Percentiles rank a stretch among this genome's conserved stretches.
These are phyloP conservation scores for Benincasa hispida DNA, from an alignment of 306 rosid species.

Conservation along the genomic window DNA sequence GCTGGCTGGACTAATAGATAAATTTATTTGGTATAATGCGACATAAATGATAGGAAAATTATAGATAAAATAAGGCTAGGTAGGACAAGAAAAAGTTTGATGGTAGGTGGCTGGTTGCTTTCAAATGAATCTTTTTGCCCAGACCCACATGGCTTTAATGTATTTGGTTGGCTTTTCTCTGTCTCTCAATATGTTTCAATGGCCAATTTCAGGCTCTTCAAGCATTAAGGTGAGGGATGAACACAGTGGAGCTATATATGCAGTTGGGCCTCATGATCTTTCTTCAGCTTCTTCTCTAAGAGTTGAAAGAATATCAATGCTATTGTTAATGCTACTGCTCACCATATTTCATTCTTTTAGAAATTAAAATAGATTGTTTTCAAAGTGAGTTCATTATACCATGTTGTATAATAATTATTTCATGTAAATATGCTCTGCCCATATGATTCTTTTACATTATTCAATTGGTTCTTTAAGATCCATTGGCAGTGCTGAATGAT, in stretches of 20 bases:
- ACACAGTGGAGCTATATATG: constrained; percentile 35
- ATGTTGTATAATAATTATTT: not conserved
- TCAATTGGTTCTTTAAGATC: not conserved
- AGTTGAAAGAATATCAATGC: not conserved
- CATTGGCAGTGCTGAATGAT: not conserved
- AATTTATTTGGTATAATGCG: not conserved
- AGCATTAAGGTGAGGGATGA: constrained; percentile 74
- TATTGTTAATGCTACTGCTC: not conserved
- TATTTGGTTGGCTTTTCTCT: not conserved
- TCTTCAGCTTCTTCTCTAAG: not conserved
- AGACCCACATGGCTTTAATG: not conserved
- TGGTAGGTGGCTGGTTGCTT: not conserved
- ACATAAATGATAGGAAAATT: not conserved
- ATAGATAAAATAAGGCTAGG: not conserved
- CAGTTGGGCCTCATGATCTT: constrained; percentile 55
- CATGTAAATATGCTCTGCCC: constrained; percentile 1
- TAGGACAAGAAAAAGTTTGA: not conserved
- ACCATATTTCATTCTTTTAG: constrained; percentile 3
- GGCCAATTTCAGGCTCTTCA: constrained; percentile 34
- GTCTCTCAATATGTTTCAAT: not conserved
- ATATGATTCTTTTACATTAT: not conserved
- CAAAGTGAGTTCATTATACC: not conserved
- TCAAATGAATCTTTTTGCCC: not conserved
- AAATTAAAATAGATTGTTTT: not conserved
- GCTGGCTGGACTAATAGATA: not conserved